Evolutionary conservation across 345 rosid species (phyloP).

Genomic region (Hibiscus tridactylites): DNA sequence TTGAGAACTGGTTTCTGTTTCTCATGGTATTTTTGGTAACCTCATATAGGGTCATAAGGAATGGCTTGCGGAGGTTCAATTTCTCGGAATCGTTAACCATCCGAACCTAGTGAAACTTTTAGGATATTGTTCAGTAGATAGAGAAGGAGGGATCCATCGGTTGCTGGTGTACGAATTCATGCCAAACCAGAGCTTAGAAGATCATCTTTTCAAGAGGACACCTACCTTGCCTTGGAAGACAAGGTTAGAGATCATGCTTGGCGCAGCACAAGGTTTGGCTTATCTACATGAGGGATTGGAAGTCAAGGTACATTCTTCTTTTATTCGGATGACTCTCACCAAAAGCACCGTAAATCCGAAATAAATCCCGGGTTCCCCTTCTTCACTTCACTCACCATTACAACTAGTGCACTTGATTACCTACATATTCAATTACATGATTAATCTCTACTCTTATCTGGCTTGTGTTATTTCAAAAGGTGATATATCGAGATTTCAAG

Average conservation of each 20-base stretch:
- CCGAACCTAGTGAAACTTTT: slow-evolving; percentile 82
- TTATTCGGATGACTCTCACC: too few relatives aligned
- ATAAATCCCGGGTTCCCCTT: too few relatives aligned
- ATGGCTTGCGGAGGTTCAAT: slow-evolving; percentile 87
- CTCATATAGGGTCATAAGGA: slow-evolving; percentile 71
- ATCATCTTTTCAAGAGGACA: slow-evolving; percentile 52
- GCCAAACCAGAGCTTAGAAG: slow-evolving; percentile 78
- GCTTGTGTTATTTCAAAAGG: slow-evolving; percentile 28
- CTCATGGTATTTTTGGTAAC: not conserved
- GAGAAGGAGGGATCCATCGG: slow-evolving; percentile 58
- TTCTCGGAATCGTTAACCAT: slow-evolving; percentile 70
- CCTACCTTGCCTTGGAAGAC: slow-evolving; percentile 53
- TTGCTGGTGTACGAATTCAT: slow-evolving; percentile 76
- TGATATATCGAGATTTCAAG: slow-evolving; percentile 90
- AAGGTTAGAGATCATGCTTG: slow-evolving; percentile 76
- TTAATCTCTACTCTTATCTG: not conserved
- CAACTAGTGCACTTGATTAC: too few relatives aligned
- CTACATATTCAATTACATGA: too few relatives aligned
- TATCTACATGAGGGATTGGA: slow-evolving; percentile 69
- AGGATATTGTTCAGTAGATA: slow-evolving; percentile 62
- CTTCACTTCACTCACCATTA: too few relatives aligned
- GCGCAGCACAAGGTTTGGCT: slow-evolving; percentile 79
- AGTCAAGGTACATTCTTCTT: slow-evolving; percentile 40
- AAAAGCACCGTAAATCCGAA: too few relatives aligned
- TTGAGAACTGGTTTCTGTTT: not conserved